Conservation (phyloP, 202 grass and related monocot genomes). For the Panicum hallii region DNA sequence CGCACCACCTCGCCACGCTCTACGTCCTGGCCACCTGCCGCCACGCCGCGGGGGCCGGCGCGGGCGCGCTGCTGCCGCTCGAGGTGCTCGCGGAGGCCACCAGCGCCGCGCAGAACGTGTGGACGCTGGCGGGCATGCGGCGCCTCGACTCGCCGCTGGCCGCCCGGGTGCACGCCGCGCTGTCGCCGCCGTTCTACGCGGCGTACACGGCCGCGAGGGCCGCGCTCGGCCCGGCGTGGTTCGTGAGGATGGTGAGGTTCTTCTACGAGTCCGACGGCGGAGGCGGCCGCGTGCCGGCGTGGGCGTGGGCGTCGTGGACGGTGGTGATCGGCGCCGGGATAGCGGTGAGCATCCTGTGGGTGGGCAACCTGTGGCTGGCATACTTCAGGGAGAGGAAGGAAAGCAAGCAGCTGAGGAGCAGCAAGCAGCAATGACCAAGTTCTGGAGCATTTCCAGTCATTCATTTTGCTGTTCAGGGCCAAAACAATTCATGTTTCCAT, state of each 20-base stretch:
- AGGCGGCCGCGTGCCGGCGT: conserved; percentile 54
- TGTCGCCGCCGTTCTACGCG: conserved; percentile 77
- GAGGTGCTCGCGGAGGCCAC: conserved; percentile 69
- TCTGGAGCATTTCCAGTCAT: not conserved
- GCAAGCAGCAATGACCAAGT: conserved; percentile 47
- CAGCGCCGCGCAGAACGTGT: conserved; percentile 75
- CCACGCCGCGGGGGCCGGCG: conserved; percentile 55
- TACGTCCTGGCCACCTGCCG: conserved; percentile 83
- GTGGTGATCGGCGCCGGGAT: conserved; percentile 76
- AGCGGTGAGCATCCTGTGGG: conserved; percentile 69
- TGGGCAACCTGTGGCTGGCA: conserved; percentile 69
- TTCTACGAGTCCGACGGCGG: conserved; percentile 25
- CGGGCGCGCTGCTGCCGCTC: conserved; percentile 56
- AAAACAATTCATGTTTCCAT: too few relatives aligned
- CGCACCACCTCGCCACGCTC: conserved; percentile 85
- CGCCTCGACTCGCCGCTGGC: conserved; percentile 40
- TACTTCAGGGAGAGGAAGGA: conserved; percentile 54
- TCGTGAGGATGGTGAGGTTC: conserved; percentile 63
- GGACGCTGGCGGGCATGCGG: conserved; percentile 70
- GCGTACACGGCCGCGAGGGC: conserved; percentile 72
- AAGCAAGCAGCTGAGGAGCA: not conserved
- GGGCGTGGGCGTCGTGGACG: conserved; percentile 72
- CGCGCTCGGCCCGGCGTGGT: conserved; percentile 60
- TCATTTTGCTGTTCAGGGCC: not conserved
- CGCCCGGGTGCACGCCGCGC: conserved; percentile 32